Base-by-base conservation (phyloP, 2,329 filamentous ascomycete genomes). In the Fusarium annulatum region DNA sequence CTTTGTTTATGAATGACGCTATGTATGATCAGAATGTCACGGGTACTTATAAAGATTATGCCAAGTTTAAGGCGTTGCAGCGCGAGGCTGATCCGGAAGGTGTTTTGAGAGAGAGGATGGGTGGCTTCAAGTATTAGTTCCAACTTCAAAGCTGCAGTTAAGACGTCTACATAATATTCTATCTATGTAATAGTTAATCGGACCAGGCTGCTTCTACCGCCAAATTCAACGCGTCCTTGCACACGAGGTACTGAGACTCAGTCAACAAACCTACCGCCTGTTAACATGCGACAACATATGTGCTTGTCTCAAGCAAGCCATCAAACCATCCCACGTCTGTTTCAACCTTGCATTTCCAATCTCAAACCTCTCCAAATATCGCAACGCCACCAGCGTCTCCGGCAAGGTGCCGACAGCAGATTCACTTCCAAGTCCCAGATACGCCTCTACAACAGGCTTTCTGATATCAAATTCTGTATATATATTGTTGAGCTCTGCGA, bases 1-100 rank as follows among this genome's bases (percentile, higher is more conserved):
- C 65, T 8, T 4, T 68, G 7, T 68, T 68, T 5, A 68, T 68
- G 64, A 68, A 68, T 9, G 65, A 68, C 28, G 65, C 65, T 10
- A 62, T 68, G 63, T 48, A 6, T 7, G 64, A 68, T 49, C 65
- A 68, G 21, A 68, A 68, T 19, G 65, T 68, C 7, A 68, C 65
- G 1, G 65, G 63, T 1, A 68, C 23, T 2, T 68, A 68, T 7
- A 61, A 38, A 36, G 48, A 68, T 9, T 68, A 68, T 15, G 55
- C 46, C 1, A 68, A 68, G 48, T 62, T 68, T 10, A 68, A 68
- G 36, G n/a, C 19, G 0, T 15, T 68, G 2, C 65, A 68, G 55
- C 55, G 42, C 3, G 46, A 68, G 16, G 55, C 46, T 34, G 64
- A 68, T 30, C 65, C 65, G 5, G 55, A 62, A 2, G 65, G 65